Conservation (phyloP, 352 stramenopile genomes). For the Pythium dissotocum region DNA sequence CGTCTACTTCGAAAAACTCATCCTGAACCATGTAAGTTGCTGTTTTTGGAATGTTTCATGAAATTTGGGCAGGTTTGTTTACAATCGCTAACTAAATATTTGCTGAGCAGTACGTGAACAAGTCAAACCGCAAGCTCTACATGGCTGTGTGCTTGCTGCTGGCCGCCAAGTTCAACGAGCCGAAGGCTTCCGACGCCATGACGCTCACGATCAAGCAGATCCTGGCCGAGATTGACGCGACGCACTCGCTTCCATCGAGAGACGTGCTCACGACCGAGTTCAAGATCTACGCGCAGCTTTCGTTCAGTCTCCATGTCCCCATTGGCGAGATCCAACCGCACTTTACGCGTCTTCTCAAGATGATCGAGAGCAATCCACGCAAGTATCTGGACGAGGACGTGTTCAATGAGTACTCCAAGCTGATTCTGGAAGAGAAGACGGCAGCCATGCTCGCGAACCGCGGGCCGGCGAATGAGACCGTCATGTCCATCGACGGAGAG, state of each 20-base stretch:
- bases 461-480: conserved; percentile 10
- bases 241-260: conserved; percentile 75
- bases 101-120: conserved; percentile 89
- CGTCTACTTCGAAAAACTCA: conserved; percentile 97
- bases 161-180: conserved; percentile 93
- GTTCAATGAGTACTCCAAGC: conserved; percentile 71
- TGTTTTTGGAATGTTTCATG: conserved; percentile 33
- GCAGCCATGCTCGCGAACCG: conserved; percentile 14
- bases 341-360: conserved; percentile 82
- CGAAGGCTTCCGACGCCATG: conserved; percentile 63
- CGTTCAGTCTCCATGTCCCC: conserved; percentile 86
- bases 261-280: conserved; percentile 91
- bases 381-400: conserved; percentile 90
- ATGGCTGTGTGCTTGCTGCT: conserved; percentile 96
- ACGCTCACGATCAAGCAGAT: conserved; percentile 67
- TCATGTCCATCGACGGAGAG: conserved; percentile 37
- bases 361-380: conserved; percentile 86
- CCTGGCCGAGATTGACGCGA: conserved; percentile 74
- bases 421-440: conserved; percentile 72
- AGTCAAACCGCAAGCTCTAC: conserved; percentile 94
- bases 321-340: conserved; percentile 83
- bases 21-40: conserved; percentile 80
- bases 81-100: neutral
- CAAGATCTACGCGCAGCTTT: conserved; percentile 88
- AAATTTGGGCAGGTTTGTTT: conserved; percentile 26